Conservation (phyloP, 2,329 filamentous ascomycete genomes). For the Talaromyces atroroseus region DNA sequence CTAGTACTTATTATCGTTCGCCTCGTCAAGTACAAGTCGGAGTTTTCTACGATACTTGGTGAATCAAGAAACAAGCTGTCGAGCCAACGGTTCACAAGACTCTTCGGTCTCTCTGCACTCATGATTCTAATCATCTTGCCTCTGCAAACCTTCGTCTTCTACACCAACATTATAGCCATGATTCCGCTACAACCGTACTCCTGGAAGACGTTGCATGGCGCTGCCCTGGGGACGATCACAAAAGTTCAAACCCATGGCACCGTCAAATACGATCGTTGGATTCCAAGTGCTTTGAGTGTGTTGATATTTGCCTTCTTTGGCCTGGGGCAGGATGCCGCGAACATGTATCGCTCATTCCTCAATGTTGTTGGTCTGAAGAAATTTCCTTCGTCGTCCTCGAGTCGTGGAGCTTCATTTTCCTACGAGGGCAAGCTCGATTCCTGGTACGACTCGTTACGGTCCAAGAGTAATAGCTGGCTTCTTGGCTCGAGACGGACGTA, state of each 20-base stretch:
- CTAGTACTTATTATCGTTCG: constrained; percentile 56
- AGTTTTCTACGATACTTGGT: constrained; percentile 53
- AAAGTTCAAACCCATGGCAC: constrained; percentile 42
- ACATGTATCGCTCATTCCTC: constrained; percentile 48
- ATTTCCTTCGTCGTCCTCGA: constrained; percentile 24
- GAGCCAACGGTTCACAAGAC: constrained; percentile 57
- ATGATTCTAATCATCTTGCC: constrained; percentile 54
- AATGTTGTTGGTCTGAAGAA: constrained; percentile 37
- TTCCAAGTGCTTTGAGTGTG: constrained; percentile 49
- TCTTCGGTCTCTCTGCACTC: constrained; percentile 44
- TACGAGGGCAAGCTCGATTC: background rate
- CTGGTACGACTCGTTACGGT: constrained; percentile 5
- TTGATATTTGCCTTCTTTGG: constrained; percentile 61
- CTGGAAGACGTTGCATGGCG: constrained; percentile 51
- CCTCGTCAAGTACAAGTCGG: constrained; percentile 54
- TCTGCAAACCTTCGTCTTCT: constrained; percentile 48
- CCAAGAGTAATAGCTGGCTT: constrained; percentile 4
- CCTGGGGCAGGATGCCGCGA: constrained; percentile 55
- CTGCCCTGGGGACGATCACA: constrained; percentile 46
- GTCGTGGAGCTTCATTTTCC: background rate
- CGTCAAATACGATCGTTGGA: constrained; percentile 54
- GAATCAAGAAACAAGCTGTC: constrained; percentile 48
- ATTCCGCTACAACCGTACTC: constrained; percentile 42
- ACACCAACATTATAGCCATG: constrained; percentile 33
- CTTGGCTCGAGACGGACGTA: constrained; percentile 3